Percentiles rank a stretch among this genome's conserved stretches.
phyloP scores from a whole-genome alignment of 2,329 filamentous ascomycete genomes.

The Arthrobotrys pseudoclavata region DNA sequence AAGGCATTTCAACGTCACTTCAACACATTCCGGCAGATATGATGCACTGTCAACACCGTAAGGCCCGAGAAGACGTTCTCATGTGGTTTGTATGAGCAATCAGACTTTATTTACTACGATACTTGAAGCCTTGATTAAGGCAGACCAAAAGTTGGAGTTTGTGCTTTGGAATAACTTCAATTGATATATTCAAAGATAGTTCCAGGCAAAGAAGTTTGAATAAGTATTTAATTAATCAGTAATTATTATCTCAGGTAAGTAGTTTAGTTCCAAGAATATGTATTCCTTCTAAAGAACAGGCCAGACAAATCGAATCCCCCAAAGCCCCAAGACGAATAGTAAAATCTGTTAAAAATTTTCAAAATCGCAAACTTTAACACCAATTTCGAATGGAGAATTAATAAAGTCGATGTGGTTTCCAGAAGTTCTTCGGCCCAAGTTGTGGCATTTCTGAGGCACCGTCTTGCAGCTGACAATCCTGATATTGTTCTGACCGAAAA shows the following conservation, averaged over 20 bases:
- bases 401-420: constrained; percentile 44
- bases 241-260: no score
- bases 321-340: not conserved
- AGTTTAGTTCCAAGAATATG: not conserved
- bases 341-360: not conserved
- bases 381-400: not conserved
- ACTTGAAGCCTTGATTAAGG: no score
- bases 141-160: no score
- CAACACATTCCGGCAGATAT: constrained; percentile 40
- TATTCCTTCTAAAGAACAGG: not conserved
- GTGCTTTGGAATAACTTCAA: no score
- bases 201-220: no score
- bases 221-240: no score
- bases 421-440: constrained; percentile 33
- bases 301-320: no score
- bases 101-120: no score
- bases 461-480: not conserved
- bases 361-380: not conserved
- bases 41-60: not conserved
- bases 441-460: not conserved
- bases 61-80: no score
- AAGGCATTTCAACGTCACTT: constrained; percentile 36
- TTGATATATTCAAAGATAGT: no score
- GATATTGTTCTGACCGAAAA: not conserved
- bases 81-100: no score